phyloP scores from a whole-genome alignment of 768 basidiomycete species.

The Udeniomyces megalosporus region DNA sequence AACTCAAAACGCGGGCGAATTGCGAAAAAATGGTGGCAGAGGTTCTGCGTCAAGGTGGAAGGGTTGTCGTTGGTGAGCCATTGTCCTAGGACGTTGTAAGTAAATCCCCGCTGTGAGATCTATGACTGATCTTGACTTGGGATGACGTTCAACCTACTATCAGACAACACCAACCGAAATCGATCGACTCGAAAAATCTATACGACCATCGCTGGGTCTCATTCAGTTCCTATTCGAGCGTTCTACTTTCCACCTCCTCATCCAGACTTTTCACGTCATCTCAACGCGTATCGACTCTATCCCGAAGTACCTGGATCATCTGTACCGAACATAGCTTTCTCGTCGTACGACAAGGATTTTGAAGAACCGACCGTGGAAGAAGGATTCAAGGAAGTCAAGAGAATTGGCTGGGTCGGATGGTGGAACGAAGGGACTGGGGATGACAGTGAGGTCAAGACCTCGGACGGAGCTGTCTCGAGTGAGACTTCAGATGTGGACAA shows the following conservation, averaged over 20 bases:
- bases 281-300: slow-evolving; percentile 72
- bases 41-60: slow-evolving; percentile 39
- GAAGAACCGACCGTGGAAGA: slow-evolving; percentile 53
- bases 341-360: slow-evolving; percentile 20
- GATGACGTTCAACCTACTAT: no score
- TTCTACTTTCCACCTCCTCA: slow-evolving; percentile 29
- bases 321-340: slow-evolving; percentile 26
- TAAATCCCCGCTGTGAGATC: neutral
- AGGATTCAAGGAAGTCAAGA: slow-evolving; percentile 66
- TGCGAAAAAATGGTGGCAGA: slow-evolving; percentile 52
- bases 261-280: slow-evolving; percentile 52
- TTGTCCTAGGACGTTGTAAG: neutral
- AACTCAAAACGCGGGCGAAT: slow-evolving; percentile 51
- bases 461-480: no score
- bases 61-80: slow-evolving; percentile 60
- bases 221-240: slow-evolving; percentile 47
- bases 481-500: slow-evolving; percentile 38
- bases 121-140: neutral
- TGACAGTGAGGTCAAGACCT: no score
- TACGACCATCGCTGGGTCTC: slow-evolving; percentile 46
- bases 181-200: slow-evolving; percentile 51
- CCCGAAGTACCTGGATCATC: slow-evolving; percentile 20
- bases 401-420: slow-evolving; percentile 30
- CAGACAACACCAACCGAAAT: slow-evolving; percentile 89
- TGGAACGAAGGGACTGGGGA: slow-evolving; percentile 68